Base-by-base conservation (phyloP, 805 yeast species). In the Candida andamanensis region DNA sequence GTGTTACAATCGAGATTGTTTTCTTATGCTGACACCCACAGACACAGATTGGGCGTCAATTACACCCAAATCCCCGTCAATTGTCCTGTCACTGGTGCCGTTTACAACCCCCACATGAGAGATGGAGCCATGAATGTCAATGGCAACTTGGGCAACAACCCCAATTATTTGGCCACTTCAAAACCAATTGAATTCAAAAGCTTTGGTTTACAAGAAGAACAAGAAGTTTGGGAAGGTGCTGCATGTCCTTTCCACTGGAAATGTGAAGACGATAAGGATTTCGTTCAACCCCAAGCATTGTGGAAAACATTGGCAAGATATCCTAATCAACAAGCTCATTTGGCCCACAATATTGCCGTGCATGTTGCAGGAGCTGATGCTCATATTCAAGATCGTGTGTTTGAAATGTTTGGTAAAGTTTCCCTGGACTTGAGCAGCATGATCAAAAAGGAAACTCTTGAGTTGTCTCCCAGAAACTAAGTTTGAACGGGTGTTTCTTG, bases 221-320 rank as follows among this genome's bases (percentile, higher is more conserved):
- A 80, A 59, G 92, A 83, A 62, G 71, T 76, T 40, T 84, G 92
- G 90, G 60, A 66, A 36, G 92, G 92, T 36, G 75, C 85, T 35
- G 92, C 90, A 27, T 65, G 79, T 41, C 85, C 89, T 44, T 83
- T 74, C 77, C 90, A 85, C 66, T 87, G 96, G 96, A 71, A 74
- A 36, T 74, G 74, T 36, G 62, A 72, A 17, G 80, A 78, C 33
- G 85, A 75, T 39, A 32, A 31, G 21, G 95, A 89, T 63, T 89
- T 64, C 56, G 71, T 60, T 42, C 95, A 89, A 66, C 82, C 95
- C 29, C 67, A 80, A 39, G 77, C 58, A 19, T 71, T 89, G 49
- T 89, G 85, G 77, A 67, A 80, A 36, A 92, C 84, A 20, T 71
- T 84, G 54, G 80, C 82, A 31, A 80, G 63, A 54, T 76, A 78